phyloP scores from a whole-genome alignment of 805 yeast species.

The Saccharomyces paradoxus region DNA sequence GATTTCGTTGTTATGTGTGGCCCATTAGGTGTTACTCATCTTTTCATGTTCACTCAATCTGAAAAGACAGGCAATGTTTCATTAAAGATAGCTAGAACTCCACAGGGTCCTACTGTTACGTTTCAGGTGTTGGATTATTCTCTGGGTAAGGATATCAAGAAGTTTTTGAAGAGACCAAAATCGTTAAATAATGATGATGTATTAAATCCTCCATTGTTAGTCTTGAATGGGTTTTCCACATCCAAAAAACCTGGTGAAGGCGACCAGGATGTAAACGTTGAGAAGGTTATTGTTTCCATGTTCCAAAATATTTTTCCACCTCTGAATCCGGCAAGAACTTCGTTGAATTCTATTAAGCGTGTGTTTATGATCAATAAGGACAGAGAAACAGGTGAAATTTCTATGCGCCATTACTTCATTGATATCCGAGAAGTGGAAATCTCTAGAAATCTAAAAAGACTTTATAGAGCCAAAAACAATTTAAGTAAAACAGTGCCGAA shows the following conservation, averaged over 20 bases:
- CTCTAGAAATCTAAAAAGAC: conserved; percentile 60
- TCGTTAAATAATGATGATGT: conserved; percentile 65
- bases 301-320: conserved; percentile 97
- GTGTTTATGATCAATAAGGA: conserved; percentile 77
- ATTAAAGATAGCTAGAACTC: conserved; percentile 76
- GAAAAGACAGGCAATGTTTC: conserved; percentile 72
- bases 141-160: conserved; percentile 72
- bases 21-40: conserved; percentile 85
- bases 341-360: conserved; percentile 66
- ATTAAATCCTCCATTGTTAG: conserved; percentile 78
- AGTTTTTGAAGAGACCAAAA: conserved; percentile 67
- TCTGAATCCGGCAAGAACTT: conserved; percentile 75
- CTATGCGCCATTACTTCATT: conserved; percentile 82
- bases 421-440: conserved; percentile 79
- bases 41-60: conserved; percentile 79
- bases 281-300: conserved; percentile 76
- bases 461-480: conserved; percentile 54
- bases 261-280: conserved; percentile 43
- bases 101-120: conserved; percentile 89
- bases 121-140: conserved; percentile 74
- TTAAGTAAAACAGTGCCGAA: conserved; percentile 63
- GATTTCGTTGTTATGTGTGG: conserved; percentile 99
- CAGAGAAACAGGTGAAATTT: conserved; percentile 62
- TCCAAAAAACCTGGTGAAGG: conserved; percentile 9
- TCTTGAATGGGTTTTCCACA: conserved; percentile 77